Evolutionary conservation across 768 basidiomycete genomes (phyloP).

Genomic region (Amanita polypyramis): DNA sequence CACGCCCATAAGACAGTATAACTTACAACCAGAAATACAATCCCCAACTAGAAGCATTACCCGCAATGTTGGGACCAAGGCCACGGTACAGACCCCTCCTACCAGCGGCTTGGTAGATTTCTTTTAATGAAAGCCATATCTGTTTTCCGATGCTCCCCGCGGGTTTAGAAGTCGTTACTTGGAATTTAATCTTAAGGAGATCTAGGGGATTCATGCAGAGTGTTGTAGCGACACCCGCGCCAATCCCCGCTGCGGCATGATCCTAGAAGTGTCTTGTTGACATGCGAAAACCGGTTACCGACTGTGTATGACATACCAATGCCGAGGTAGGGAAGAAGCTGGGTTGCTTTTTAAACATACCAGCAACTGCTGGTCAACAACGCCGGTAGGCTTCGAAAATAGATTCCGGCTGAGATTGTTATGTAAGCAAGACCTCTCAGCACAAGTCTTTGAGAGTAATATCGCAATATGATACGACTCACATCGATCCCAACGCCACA

Average conservation of each 20-base stretch:
- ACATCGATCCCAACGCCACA: no score
- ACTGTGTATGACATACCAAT: conserved; percentile 23
- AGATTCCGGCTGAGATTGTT: not conserved
- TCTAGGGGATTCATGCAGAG: conserved; percentile 97
- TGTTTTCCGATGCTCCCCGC: conserved; percentile 54
- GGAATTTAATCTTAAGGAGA: conserved; percentile 88
- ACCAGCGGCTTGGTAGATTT: conserved; percentile 67
- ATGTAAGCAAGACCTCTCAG: not conserved
- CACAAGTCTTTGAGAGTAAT: not conserved
- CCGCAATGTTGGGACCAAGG: conserved; percentile 81
- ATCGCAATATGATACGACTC: not conserved
- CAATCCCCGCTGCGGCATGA: conserved; percentile 89
- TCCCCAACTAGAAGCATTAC: conserved; percentile 96
- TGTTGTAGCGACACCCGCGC: conserved; percentile 86
- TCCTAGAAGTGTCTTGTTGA: conserved; percentile 40
- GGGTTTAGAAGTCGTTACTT: conserved; percentile 66
- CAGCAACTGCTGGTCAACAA: conserved; percentile 17
- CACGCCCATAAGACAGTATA: conserved; percentile 1
- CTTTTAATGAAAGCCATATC: conserved; percentile 66
- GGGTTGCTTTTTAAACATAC: conserved; percentile 30
- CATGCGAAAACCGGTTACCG: not conserved
- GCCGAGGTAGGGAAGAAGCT: conserved; percentile 44
- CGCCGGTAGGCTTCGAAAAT: not conserved
- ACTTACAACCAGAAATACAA: conserved; percentile 94
- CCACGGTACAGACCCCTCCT: conserved; percentile 87